Base-by-base conservation (phyloP, 495 filamentous ascomycete genomes). In the Clohesyomyces aquaticus region DNA sequence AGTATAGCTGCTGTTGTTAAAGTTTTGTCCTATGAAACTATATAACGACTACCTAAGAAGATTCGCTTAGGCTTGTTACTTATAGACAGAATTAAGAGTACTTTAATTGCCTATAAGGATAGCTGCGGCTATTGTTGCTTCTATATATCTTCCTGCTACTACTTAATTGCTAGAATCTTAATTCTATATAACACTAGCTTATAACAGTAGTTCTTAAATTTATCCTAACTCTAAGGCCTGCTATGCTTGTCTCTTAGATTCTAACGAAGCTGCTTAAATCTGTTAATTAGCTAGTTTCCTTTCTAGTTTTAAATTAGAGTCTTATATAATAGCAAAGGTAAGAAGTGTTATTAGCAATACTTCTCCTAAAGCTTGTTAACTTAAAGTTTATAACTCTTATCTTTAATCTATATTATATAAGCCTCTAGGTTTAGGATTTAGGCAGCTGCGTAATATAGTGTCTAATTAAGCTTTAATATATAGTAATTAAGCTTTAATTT, bases 211-310 rank as follows among this genome's bases (percentile, higher is more conserved):
- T 47, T 47, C 43, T 47, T 47, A 47, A 47, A 47, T 22, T 47
- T 18, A 47, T 47, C 43, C 18, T 47, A 18, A 47, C 43, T 47
- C 43, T 47, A 18, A 18, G 21, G 43, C 43, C 18, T 4, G 8
- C 43, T 47, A 18, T 47, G 43, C 18, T 18, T 48, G 57, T 63
- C 65, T 53, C 57, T 19, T 63, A 63, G 51, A 19, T 47, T n/a
- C n/a, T 18, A 18, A 18, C 21, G 21, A 47, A 47, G 43, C 43
- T 47, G 43, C 43, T 47, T 18, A 47, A 47, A 47, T 47, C 14
- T 47, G 18, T 22, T 47, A 18, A 47, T 22, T 47, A 18, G 43
- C 43, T 47, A 14, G 6, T 38, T 6, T 38, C 6, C 6, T 38
- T 6, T 38, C 32, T 38, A 14, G 14, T 6, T 14, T 6, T 6